Conservation (phyloP, 306 rosid genomes). For the peach (Prunus persica) region DNA sequence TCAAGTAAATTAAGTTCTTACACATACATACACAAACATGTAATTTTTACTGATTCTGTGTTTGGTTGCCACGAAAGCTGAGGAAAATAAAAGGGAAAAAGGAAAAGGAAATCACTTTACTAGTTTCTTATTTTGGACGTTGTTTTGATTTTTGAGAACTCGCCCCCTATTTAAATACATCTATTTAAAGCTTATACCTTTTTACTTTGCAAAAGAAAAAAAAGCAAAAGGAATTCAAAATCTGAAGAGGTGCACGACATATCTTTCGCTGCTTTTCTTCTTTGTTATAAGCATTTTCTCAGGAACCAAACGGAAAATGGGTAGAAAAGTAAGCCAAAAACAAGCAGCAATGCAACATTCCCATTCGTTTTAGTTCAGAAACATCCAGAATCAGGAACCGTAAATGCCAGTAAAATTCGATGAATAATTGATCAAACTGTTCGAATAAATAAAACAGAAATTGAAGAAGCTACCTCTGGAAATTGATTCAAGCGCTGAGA, state of each 20-base stretch:
- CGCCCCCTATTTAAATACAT: not conserved
- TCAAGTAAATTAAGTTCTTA: not conserved
- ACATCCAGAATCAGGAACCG: not conserved
- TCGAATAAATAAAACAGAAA: not conserved
- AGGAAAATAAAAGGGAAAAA: not conserved
- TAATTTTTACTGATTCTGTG: not conserved
- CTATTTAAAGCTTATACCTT: not conserved
- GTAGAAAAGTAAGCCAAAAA: not conserved
- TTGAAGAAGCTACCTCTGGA: constrained; percentile 11
- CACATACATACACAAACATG: not conserved
- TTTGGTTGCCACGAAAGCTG: constrained; percentile 14
- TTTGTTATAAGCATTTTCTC: not conserved
- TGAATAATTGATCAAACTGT: not conserved
- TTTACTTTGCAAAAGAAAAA: not conserved
- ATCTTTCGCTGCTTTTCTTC: not conserved
- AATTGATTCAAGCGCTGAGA: not conserved
- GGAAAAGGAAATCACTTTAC: not conserved
- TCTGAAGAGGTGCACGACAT: not conserved
- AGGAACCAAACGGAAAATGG: not conserved
- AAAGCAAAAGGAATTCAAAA: not conserved
- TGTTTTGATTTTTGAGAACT: not conserved
- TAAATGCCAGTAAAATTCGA: not conserved
- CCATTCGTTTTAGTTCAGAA: not conserved
- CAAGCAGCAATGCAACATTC: not conserved
- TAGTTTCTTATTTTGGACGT: too few relatives aligned